Percentiles rank a stretch among this genome's conserved stretches.
Evolutionary conservation across 2,329 filamentous ascomycete species (phyloP).

Genomic region (Exophiala sp.): DNA sequence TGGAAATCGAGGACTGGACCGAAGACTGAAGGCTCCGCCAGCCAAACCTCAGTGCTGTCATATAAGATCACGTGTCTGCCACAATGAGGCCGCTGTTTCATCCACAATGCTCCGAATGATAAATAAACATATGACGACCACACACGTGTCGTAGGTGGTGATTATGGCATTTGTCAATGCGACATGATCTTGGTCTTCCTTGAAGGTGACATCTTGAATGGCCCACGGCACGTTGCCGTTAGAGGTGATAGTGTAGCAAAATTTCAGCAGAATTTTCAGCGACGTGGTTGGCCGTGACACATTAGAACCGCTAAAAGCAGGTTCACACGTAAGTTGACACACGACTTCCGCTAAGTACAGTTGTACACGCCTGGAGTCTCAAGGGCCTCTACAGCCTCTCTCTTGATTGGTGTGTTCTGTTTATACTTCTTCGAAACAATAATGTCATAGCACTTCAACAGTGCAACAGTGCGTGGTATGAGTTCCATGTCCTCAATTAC

Average conservation of each 20-base stretch:
- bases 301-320: conserved; percentile 26
- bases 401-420: conserved; percentile 16
- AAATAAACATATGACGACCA: no score
- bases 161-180: not conserved
- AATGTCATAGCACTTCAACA: not conserved
- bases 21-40: no score
- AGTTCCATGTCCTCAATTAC: conserved; percentile 1
- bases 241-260: conserved; percentile 22
- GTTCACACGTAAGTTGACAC: conserved; percentile 24
- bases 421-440: conserved; percentile 7
- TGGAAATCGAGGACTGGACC: no score
- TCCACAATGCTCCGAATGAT: no score
- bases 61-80: no score
- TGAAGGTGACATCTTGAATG: conserved; percentile 4
- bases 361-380: conserved; percentile 19
- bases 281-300: conserved; percentile 19
- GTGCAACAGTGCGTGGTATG: conserved; percentile 16
- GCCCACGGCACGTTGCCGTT: conserved; percentile 19
- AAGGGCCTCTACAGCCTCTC: conserved; percentile 4
- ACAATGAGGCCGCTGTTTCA: no score
- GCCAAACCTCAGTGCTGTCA: no score
- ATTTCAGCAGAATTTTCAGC: conserved; percentile 20
- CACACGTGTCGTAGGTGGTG: no score
- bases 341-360: conserved; percentile 24
- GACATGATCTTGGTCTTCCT: no score